Evolutionary conservation across 2,329 filamentous ascomycete species (phyloP), one percentile per base, ranked within the genome.

Genomic region (Aaosphaeria pasadenensis): DNA sequence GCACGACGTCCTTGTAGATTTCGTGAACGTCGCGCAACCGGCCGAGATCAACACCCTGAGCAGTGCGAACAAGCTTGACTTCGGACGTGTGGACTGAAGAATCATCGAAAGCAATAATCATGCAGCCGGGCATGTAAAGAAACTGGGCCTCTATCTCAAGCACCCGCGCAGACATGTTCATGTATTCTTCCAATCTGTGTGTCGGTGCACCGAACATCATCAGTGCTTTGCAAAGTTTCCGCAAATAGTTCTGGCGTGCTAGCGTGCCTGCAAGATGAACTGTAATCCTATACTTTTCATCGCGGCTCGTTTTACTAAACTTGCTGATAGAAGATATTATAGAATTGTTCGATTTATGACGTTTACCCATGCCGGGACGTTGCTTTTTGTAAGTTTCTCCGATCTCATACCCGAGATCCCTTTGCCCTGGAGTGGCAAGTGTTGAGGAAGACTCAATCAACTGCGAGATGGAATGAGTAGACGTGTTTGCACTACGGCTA

Each of bases 171-270:
- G 88, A 91, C 88, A 92, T 95, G 53, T 81, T 85, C 82, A 96
- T 86, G 68, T 95, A 96, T 65, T 95, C 88, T 69, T 96, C 91
- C 17, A 96, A 76, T 7, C 91, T 85, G 73, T 96, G 91, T 0
- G 91, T 95, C 1, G 91, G 91, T 1, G 91, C 91, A 9, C 91
- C 91, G 55, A 89, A 96, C 63, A 84, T 79, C 91, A 96, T 96
- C 49, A 96, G 74, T 1, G 89, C 89, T 38, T 85, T 83, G 66
- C 91, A 96, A 36, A 96, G 80, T 66, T 88, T 90, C 46, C 91
- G 80, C 9, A 96, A 78, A 65, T 95, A 96, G 46, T 83, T 82
- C 58, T 96, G 91, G 3, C 91, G 82, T 33, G 85, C 84, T 17
- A 96, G 79, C 11, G 88, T 91, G 49, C 83, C 80, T 9, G 81